Evolutionary conservation across 805 yeast species (phyloP).

Genomic region (Deakozyma indianensis): DNA sequence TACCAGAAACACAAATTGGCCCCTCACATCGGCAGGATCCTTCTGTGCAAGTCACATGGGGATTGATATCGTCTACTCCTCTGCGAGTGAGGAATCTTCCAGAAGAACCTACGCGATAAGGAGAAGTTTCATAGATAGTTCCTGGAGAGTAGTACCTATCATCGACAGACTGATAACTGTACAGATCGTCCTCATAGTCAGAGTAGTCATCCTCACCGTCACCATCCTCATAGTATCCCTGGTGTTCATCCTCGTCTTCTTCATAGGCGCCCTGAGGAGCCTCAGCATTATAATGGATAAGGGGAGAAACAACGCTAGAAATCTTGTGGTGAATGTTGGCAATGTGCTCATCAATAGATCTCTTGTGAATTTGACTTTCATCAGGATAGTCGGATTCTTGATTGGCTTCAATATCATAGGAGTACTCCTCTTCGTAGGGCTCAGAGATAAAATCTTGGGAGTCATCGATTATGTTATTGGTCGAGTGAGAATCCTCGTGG

Average conservation of each 20-base stretch:
- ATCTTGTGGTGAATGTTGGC: not conserved
- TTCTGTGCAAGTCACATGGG: not conserved
- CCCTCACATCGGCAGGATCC: not conserved
- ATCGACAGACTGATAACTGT: not conserved
- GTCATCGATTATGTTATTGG: no score
- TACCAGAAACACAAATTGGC: not conserved
- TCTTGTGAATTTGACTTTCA: not conserved
- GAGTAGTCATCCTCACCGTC: not conserved
- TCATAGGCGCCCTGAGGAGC: not conserved
- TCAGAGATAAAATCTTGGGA: no score
- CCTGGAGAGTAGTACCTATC: constrained; percentile 2
- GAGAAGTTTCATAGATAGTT: not conserved
- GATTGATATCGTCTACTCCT: not conserved
- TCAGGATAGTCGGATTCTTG: not conserved
- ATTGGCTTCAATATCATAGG: not conserved
- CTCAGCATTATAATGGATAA: not conserved
- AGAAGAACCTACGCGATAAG: not conserved
- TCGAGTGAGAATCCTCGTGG: no score
- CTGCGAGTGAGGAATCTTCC: not conserved
- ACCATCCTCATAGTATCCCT: not conserved
- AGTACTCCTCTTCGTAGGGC: not conserved
- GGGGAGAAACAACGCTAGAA: not conserved
- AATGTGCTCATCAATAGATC: not conserved
- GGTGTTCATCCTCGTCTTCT: not conserved
- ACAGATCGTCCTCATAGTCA: not conserved